A percentile compares a stretch with the other conserved stretches of the same genome.
Evolutionary conservation across 139 green algal genomes (phyloP).

Genomic region (Micractinium conductrix): DNA sequence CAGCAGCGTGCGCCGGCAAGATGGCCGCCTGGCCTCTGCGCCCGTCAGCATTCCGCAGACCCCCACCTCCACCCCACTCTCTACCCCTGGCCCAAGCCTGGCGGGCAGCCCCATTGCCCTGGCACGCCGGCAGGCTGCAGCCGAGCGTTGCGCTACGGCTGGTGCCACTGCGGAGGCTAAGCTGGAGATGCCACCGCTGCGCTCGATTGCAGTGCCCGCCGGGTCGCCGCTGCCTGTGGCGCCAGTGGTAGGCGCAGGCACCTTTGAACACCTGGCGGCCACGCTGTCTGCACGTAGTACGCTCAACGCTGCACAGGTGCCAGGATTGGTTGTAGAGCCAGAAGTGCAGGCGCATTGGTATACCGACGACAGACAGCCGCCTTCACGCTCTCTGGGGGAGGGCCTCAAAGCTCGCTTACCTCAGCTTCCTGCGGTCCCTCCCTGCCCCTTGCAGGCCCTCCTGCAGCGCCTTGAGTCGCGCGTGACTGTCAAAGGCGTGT

Average conservation of each 20-base stretch:
- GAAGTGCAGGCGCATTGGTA: too few species aligned
- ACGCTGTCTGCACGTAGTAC: conserved; percentile 63
- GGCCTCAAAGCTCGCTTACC: too few species aligned
- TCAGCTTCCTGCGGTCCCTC: too few species aligned
- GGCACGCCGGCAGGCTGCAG: not conserved
- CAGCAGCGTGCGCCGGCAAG: conserved; percentile 12
- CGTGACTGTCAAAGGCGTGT: conserved; percentile 14
- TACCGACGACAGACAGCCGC: too few species aligned
- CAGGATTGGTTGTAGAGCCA: too few species aligned
- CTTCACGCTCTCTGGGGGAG: too few species aligned
- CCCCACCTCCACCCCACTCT: conserved; percentile 8
- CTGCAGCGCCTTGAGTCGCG: conserved; percentile 69
- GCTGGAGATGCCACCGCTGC: conserved; percentile 4
- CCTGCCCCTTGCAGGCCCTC: conserved; percentile 49
- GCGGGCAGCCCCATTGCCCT: conserved; percentile 1
- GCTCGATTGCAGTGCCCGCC: not conserved
- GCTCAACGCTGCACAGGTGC: conserved; percentile 49
- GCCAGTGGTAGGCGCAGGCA: not conserved
- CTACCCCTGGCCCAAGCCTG: not conserved
- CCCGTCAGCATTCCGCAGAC: conserved; percentile 20
- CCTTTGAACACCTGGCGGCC: conserved; percentile 77
- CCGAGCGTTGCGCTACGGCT: not conserved
- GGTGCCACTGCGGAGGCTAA: not conserved
- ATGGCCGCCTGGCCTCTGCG: conserved; percentile 4
- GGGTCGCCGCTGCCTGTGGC: not conserved